Base-by-base conservation (phyloP, 176 grass and related monocot genomes). In the Aegilops speltoides region DNA sequence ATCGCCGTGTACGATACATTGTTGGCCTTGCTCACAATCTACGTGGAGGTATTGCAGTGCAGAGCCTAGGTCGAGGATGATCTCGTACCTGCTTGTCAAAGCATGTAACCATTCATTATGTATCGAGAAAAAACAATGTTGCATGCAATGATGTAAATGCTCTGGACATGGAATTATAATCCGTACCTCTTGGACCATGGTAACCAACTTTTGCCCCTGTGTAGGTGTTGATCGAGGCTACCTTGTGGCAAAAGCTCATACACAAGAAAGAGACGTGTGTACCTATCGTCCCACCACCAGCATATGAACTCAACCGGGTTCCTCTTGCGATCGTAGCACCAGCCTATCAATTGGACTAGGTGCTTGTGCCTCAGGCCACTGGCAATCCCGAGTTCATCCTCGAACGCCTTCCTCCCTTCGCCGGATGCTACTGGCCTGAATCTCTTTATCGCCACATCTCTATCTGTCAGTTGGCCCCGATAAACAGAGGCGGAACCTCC, bases 161-260 rank as follows among this genome's bases (percentile, higher is more conserved):
- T 54, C 16, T 19, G 2, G 2, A 54, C 6, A 54, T 54, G 16
- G 50, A 19, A 54, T 54, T 54, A 54, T 54, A 54, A 54, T 54
- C 6, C 50, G 50, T 54, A 82, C 79, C 79, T 82, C 43, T 22
- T 52, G 26, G 41, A 15, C 79, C 79, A 82, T 52, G 79, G 26
- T 10, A 82, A 68, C 79, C 64, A 82, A 32, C 43, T 68, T 10
- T 14, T 82, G 12, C 10, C 41, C 64, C 7, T 2, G 41, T 82
- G 79, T 28, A 82, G 31, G 22, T 82, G 63, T 15, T 82, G 25
- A 8, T 82, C 40, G 19, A 68, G 79, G 25, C 41, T 31, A 32
- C 79, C 79, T 82, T 52, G 26, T 9, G 64, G 22, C 19, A 82
- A 11, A 15, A 82, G 3, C 79, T 82, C 79, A 11, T 82, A 82